Base-by-base conservation (phyloP, 352 stramenopile genomes). In the Chrysophaeum taylorii region DNA sequence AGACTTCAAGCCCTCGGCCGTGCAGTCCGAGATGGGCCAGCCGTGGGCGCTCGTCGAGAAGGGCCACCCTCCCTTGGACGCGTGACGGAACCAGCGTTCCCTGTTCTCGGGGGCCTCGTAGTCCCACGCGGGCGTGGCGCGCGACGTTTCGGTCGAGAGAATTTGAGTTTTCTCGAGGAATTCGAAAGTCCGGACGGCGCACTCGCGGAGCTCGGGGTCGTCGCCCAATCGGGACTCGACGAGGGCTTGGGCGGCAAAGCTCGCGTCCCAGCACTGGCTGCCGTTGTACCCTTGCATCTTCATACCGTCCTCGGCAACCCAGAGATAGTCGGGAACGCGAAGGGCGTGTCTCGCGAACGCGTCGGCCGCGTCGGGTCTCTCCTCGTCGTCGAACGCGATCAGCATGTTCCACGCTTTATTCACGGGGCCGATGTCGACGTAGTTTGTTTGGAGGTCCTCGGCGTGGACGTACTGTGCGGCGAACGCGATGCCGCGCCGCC, bases 261-360 rank as follows among this genome's bases (percentile, higher is more conserved):
- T 89, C 25, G 87, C 89, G 77, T 96, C 89, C 89, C 89, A 96
- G 68, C 87, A 89, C 75, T 94, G 88, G 43, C 75, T 87, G 15
- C 89, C 89, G 70, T 93, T 94, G 79, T 96, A 96, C 39, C 89
- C 89, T 75, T 92, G 85, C 88, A 96, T 94, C 81, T 94, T 95
- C 78, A 96, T 84, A 21, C 89, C 89, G 81, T 96, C 89, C 81
- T 96, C 89, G 12, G 88, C 88, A 38, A 95, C 76, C 88, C 88
- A 96, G 15, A 96, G 73, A 76, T 95, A 96, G 78, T 96, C 89
- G 45, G 81, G 74, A n/a, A 94, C 74, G 48, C 89, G 76, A 57
- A 81, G 79, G 29, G 90, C 79, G 70, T 96, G 89, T 36, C 77
- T 1, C 31, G 37, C 36, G 31, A 45, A 60, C 23, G 25, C 37